Evolutionary conservation across 2,329 filamentous ascomycete species (phyloP).

Genomic region (Periconia sp.): DNA sequence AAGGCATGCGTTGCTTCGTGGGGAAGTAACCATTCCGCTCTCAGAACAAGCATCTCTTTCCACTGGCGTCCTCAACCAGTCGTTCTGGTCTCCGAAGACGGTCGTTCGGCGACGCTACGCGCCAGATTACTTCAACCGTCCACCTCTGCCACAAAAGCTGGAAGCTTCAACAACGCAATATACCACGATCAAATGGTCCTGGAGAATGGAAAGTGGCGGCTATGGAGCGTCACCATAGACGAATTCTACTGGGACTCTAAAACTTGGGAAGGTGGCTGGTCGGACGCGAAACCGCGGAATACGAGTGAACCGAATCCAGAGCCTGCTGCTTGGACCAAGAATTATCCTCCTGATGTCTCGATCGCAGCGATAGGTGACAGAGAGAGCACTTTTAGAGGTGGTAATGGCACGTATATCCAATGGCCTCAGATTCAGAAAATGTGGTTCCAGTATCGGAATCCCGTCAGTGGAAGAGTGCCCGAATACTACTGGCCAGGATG

Average conservation of each 20-base stretch:
- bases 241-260: conserved; percentile 34
- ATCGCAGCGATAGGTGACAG: conserved; percentile 25
- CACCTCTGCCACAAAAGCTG: conserved; percentile 23
- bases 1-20: conserved; percentile 26
- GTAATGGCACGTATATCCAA: conserved; percentile 23
- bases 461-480: conserved; percentile 26
- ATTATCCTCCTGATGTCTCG: conserved; percentile 29
- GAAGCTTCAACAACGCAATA: conserved; percentile 31
- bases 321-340: conserved; percentile 25
- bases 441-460: conserved; percentile 32
- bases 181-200: conserved; percentile 35
- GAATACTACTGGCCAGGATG: conserved; percentile 33
- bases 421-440: conserved; percentile 33
- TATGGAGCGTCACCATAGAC: conserved; percentile 36
- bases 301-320: conserved; percentile 19
- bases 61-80: conserved; percentile 35
- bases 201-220: conserved; percentile 28
- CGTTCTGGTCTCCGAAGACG: conserved; percentile 32
- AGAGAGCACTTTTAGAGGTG: conserved; percentile 27
- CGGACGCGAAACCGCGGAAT: conserved; percentile 24
- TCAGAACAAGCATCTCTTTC: conserved; percentile 28
- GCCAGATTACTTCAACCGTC: conserved; percentile 29
- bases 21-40: conserved; percentile 24
- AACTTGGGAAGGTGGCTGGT: conserved; percentile 30
- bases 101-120: conserved; percentile 27